Percentiles rank a stretch among this genome's conserved stretches.
Conservation (phyloP, 164 flowering plant species). For the Annona cherimola region DNA sequence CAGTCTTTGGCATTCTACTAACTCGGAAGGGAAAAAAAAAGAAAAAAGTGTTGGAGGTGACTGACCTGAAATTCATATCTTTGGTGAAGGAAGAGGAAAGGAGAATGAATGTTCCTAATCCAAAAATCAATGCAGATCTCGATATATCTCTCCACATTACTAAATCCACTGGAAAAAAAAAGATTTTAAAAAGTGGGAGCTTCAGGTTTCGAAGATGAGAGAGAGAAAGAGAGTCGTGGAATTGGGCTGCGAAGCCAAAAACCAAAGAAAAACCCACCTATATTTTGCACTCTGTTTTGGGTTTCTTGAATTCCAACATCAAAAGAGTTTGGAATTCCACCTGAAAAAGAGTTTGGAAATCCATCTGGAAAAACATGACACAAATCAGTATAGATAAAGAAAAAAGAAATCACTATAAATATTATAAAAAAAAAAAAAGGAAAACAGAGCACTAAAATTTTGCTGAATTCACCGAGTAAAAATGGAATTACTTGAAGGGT, state of each 20-base stretch:
- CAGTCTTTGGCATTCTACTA: background rate
- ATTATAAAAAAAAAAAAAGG: background rate
- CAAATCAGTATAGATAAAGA: background rate
- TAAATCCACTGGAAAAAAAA: constrained; percentile 51
- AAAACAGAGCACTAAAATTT: background rate
- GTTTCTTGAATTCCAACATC: constrained; percentile 20
- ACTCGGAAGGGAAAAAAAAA: no score
- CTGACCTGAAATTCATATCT: constrained; percentile 76
- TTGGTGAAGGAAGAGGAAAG: constrained; percentile 59
- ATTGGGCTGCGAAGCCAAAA: background rate
- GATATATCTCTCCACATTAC: constrained; percentile 91
- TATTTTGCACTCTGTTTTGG: constrained; percentile 46
- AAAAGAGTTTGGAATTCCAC: constrained; percentile 21
- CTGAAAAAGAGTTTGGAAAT: constrained; percentile 21
- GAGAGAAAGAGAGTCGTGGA: background rate
- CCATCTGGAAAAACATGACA: constrained; percentile 11
- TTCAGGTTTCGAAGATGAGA: background rate
- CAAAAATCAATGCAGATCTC: constrained; percentile 72
- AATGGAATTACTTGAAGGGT: constrained; percentile 27
- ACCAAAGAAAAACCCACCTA: constrained; percentile 38
- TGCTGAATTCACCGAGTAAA: background rate
- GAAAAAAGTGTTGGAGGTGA: background rate
- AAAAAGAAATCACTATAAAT: background rate
- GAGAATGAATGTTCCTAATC: constrained; percentile 60
- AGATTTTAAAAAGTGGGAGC: background rate